phyloP scores from a whole-genome alignment of 768 basidiomycete species.

The Lepiota venenata region DNA sequence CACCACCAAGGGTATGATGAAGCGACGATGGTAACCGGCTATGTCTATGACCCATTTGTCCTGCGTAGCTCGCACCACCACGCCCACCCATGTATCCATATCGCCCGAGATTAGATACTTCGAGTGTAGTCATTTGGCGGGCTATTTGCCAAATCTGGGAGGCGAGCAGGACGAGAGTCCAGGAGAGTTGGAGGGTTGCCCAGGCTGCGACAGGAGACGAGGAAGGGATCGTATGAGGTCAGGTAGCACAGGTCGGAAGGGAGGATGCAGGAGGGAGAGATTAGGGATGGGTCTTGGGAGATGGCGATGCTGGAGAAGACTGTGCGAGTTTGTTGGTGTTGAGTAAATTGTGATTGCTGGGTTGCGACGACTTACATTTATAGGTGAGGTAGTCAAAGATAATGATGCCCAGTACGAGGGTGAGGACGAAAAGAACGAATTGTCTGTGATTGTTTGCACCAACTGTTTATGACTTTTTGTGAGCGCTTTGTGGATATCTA shows the following conservation, averaged over 20 bases:
- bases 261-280: slow-evolving; percentile 65
- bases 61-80: slow-evolving; percentile 59
- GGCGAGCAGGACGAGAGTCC: slow-evolving; percentile 86
- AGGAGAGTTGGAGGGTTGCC: slow-evolving; percentile 92
- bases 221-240: slow-evolving; percentile 75
- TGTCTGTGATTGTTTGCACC: slow-evolving; percentile 94
- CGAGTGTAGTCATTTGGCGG: slow-evolving; percentile 93
- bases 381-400: slow-evolving; percentile 84
- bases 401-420: slow-evolving; percentile 77
- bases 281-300: slow-evolving; percentile 31
- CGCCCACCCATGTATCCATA: slow-evolving; percentile 98
- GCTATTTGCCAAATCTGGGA: slow-evolving; percentile 92
- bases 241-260: slow-evolving; percentile 68
- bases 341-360: background rate
- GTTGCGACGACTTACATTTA: slow-evolving; percentile 55
- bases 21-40: slow-evolving; percentile 15
- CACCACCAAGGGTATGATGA: too few species aligned
- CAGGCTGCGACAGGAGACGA: slow-evolving; percentile 78
- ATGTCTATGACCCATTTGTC: slow-evolving; percentile 82
- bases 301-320: slow-evolving; percentile 51
- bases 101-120: slow-evolving; percentile 92
- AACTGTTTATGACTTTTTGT: slow-evolving; percentile 45
- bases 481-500: background rate
- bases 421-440: slow-evolving; percentile 88
- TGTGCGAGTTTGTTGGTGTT: slow-evolving; percentile 22